Percentiles rank a stretch among this genome's conserved stretches.
These are phyloP conservation scores for Amaranthus palmeri DNA, from an alignment of 148 eudicot species.

Conservation along the genomic window DNA sequence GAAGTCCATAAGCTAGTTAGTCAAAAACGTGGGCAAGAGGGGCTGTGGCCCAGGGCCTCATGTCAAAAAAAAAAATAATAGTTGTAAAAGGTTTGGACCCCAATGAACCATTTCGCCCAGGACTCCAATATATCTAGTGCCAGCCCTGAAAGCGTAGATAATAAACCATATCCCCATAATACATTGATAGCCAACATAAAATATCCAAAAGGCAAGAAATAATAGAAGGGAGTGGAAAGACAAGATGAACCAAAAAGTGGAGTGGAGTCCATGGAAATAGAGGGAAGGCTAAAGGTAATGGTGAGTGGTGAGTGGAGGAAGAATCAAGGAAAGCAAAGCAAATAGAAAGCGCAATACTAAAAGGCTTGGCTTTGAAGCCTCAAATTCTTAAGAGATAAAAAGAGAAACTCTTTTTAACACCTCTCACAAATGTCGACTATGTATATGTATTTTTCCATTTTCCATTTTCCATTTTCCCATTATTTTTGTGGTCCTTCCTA, in stretches of 20 bases:
- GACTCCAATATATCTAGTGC: not conserved
- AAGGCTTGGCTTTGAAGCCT: conserved; percentile 30
- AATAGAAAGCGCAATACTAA: conserved; percentile 27
- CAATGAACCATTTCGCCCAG: no score
- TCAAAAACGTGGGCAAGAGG: no score
- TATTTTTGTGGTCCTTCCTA: not conserved
- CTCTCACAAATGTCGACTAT: conserved; percentile 25
- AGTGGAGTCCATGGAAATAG: not conserved
- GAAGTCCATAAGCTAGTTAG: no score
- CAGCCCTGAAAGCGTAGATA: not conserved
- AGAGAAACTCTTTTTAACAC: conserved; percentile 16
- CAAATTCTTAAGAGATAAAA: conserved; percentile 21
- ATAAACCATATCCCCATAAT: not conserved
- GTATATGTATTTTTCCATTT: not conserved
- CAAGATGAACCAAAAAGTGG: conserved; percentile 2
- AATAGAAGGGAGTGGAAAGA: not conserved
- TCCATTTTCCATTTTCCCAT: no score
- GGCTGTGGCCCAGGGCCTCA: no score
- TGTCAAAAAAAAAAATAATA: no score
- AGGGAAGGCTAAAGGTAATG: not conserved
- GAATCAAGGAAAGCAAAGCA: conserved; percentile 29
- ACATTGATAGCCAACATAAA: no score
- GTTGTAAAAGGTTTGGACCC: no score
- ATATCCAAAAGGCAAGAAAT: conserved; percentile 13
- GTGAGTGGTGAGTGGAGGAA: conserved; percentile 25